Evolutionary conservation across 768 basidiomycete genomes (phyloP).

Genomic region (Chalciporus piperatus): DNA sequence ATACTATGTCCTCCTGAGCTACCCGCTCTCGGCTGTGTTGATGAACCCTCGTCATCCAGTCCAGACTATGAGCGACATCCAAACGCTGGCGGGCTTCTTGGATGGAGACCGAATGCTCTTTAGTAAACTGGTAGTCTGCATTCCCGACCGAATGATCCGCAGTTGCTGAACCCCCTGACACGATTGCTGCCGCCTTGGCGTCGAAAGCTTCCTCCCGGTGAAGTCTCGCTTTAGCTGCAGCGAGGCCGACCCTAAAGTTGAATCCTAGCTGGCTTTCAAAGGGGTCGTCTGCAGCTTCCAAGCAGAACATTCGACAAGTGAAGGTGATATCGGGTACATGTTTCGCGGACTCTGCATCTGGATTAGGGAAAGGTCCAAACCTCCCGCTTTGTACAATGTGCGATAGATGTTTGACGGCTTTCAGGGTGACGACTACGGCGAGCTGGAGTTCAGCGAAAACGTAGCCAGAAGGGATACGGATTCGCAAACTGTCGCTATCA

Average conservation of each 20-base stretch:
- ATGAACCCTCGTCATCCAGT: constrained; percentile 65
- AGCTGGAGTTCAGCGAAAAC: constrained; percentile 72
- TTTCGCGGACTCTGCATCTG: constrained; percentile 73
- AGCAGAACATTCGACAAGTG: constrained; percentile 54
- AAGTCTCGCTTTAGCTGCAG: constrained; percentile 65
- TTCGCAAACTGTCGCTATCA: constrained; percentile 58
- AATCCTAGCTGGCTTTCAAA: constrained; percentile 76
- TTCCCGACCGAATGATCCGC: constrained; percentile 36
- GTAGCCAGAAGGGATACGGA: constrained; percentile 82
- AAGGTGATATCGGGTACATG: constrained; percentile 60
- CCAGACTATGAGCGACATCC: constrained; percentile 63
- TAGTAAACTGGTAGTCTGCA: constrained; percentile 60
- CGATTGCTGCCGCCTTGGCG: constrained; percentile 71
- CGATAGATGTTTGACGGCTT: constrained; percentile 69
- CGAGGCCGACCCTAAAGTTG: constrained; percentile 69
- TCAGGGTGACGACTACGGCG: constrained; percentile 64
- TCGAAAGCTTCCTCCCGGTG: constrained; percentile 80
- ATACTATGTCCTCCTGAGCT: constrained; percentile 46
- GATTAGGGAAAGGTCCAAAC: constrained; percentile 55
- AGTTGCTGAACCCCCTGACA: constrained; percentile 27
- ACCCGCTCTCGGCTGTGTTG: constrained; percentile 45
- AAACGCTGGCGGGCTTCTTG: constrained; percentile 71
- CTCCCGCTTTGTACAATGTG: constrained; percentile 50
- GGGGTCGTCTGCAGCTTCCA: constrained; percentile 83
- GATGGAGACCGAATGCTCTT: constrained; percentile 64